Conservation (phyloP, 2,329 filamentous ascomycete genomes). For the Magnaporthiopsis incrustans region DNA sequence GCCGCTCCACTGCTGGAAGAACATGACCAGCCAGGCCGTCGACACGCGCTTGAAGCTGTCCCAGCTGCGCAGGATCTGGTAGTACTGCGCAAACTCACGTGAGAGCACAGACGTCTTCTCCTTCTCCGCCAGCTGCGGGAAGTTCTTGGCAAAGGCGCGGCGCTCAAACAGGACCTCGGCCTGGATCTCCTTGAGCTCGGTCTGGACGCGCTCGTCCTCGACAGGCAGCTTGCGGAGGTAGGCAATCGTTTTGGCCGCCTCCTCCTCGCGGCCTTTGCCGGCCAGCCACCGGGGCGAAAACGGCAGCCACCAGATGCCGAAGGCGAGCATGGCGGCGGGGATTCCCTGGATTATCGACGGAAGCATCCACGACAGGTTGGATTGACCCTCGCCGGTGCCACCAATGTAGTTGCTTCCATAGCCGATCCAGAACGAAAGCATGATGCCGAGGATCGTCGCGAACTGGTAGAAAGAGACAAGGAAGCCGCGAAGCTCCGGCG, state of each 20-base stretch:
- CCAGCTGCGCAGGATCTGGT: conserved; percentile 35
- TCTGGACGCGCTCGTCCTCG: conserved; percentile 27
- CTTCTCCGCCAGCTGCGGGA: conserved; percentile 33
- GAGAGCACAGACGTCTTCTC: conserved; percentile 21
- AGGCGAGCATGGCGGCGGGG: conserved; percentile 25
- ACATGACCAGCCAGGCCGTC: conserved; percentile 28
- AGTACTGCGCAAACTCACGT: conserved; percentile 40
- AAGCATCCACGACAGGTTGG: conserved; percentile 34
- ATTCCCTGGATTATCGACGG: conserved; percentile 37
- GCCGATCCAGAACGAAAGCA: conserved; percentile 40
- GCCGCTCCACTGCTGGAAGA: conserved; percentile 32
- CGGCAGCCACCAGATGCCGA: conserved; percentile 35
- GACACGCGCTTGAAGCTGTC: conserved; percentile 41
- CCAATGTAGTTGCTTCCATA: conserved; percentile 40
- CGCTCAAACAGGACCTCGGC: conserved; percentile 35
- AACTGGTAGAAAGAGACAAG: conserved; percentile 59
- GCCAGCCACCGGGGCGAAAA: conserved; percentile 42
- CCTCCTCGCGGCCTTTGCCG: conserved; percentile 20
- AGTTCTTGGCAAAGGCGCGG: conserved; percentile 32
- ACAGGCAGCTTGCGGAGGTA: conserved; percentile 22
- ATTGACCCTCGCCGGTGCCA: conserved; percentile 33
- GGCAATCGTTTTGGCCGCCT: conserved; percentile 16
- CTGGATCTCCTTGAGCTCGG: conserved; percentile 39
- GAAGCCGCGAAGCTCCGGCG: conserved; percentile 59
- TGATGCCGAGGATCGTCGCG: conserved; percentile 49